Conservation (phyloP, 192 early-diverging fungal genomes). For the Chytriomyces confervae region DNA sequence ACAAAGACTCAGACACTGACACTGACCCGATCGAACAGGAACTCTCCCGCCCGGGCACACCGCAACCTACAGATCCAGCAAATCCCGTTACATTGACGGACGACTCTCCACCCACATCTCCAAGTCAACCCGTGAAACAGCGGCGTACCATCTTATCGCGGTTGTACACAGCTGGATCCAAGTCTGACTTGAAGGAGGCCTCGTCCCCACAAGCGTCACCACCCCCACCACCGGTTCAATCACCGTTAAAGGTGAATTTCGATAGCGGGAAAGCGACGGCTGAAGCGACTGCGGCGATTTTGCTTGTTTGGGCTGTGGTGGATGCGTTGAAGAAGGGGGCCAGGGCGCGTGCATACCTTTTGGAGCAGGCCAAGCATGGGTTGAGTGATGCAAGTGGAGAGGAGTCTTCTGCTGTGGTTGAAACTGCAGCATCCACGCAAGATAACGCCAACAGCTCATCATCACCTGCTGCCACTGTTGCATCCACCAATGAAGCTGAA, state of each 20-base stretch:
- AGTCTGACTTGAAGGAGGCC: background rate
- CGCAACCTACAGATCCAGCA: background rate
- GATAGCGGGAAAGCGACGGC: background rate
- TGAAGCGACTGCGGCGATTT: slow-evolving; percentile 5
- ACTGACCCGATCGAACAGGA: background rate
- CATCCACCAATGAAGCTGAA: background rate
- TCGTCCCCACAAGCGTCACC: background rate
- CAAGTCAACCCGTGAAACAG: background rate
- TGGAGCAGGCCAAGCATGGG: background rate
- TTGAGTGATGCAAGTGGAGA: background rate
- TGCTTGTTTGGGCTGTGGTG: slow-evolving; percentile 20
- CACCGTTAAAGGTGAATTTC: background rate
- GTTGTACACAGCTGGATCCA: background rate
- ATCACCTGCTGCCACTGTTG: background rate
- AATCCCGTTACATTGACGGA: background rate
- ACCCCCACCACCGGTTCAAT: background rate
- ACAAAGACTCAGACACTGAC: background rate
- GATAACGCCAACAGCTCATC: too few species aligned
- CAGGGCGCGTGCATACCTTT: background rate
- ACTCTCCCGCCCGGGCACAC: background rate
- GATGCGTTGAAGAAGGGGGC: slow-evolving; percentile 31
- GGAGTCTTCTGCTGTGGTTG: background rate
- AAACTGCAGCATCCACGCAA: background rate
- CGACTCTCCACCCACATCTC: background rate
- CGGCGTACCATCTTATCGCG: background rate